Percentiles rank a stretch among this genome's conserved stretches.
Conservation (phyloP, 2,329 filamentous ascomycete species). For the Fonsecaea erecta region DNA sequence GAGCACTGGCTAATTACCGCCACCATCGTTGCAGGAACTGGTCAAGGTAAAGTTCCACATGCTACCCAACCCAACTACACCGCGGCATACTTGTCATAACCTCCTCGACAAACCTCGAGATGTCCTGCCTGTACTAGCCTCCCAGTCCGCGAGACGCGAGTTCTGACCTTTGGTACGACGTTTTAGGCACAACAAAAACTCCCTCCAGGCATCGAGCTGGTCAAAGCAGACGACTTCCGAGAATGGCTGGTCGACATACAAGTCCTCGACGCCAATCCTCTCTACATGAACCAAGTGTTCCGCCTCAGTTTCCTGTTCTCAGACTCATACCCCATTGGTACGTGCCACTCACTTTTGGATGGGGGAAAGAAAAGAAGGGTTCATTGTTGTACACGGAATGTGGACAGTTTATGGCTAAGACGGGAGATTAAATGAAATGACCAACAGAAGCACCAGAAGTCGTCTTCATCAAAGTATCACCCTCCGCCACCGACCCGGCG, state of each 20-base stretch:
- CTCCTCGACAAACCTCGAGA: neutral
- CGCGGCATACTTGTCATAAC: neutral
- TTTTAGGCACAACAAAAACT: constrained; percentile 62
- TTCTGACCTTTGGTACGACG: neutral
- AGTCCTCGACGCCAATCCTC: constrained; percentile 86
- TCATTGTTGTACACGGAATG: neutral
- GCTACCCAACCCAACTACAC: neutral
- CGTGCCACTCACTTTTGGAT: constrained; percentile 26
- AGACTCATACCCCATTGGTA: constrained; percentile 87
- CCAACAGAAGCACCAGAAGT: constrained; percentile 87
- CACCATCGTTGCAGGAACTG: constrained; percentile 53
- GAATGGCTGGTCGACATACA: constrained; percentile 92
- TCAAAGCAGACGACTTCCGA: constrained; percentile 79
- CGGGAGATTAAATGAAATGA: neutral
- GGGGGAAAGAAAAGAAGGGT: neutral
- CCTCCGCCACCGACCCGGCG: constrained; percentile 44
- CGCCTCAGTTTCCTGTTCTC: constrained; percentile 87
- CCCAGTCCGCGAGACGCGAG: neutral
- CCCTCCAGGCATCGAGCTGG: constrained; percentile 73
- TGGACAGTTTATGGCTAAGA: neutral
- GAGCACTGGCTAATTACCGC: constrained; percentile 36
- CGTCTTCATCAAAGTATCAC: constrained; percentile 71
- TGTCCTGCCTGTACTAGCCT: neutral
- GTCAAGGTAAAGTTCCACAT: constrained; percentile 52
- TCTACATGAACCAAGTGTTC: constrained; percentile 81